Evolutionary conservation across 2,329 filamentous ascomycete genomes (phyloP).

Genomic region (Ceratocystis lukuohia): DNA sequence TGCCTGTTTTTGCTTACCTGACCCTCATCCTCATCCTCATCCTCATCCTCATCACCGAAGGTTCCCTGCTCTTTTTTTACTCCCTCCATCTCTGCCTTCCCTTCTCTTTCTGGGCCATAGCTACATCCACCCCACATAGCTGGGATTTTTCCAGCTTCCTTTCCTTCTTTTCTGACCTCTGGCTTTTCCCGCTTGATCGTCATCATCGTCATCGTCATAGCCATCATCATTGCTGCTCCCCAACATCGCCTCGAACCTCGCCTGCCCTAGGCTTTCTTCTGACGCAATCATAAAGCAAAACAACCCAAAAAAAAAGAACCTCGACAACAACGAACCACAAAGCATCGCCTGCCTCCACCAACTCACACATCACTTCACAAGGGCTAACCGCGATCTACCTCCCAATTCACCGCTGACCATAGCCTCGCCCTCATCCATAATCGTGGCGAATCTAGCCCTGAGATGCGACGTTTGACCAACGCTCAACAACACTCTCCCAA

Average conservation of each 20-base stretch:
- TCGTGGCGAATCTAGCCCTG: conserved; percentile 15
- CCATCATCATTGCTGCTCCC: not conserved
- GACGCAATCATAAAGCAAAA: no score
- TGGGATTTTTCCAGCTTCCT: conserved; percentile 5
- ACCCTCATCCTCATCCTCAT: not conserved
- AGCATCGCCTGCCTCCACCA: not conserved
- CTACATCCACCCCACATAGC: conserved; percentile 8
- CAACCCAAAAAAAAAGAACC: not conserved
- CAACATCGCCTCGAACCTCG: not conserved
- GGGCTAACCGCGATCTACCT: not conserved
- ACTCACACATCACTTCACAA: not conserved
- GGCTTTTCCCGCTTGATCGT: not conserved
- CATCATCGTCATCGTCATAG: not conserved
- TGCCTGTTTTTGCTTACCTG: not conserved
- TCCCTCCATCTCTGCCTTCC: not conserved
- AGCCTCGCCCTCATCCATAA: conserved; percentile 2
- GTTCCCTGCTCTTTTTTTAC: not conserved
- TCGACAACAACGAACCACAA: not conserved
- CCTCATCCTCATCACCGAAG: not conserved
- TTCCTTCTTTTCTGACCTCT: not conserved
- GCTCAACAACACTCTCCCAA: conserved; percentile 11
- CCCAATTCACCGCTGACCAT: not conserved
- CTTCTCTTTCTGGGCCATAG: not conserved
- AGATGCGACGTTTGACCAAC: conserved; percentile 18
- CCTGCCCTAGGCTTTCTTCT: not conserved